Evolutionary conservation across 2,329 filamentous ascomycete genomes (phyloP).

Genomic region (Sporothrix humicola): DNA sequence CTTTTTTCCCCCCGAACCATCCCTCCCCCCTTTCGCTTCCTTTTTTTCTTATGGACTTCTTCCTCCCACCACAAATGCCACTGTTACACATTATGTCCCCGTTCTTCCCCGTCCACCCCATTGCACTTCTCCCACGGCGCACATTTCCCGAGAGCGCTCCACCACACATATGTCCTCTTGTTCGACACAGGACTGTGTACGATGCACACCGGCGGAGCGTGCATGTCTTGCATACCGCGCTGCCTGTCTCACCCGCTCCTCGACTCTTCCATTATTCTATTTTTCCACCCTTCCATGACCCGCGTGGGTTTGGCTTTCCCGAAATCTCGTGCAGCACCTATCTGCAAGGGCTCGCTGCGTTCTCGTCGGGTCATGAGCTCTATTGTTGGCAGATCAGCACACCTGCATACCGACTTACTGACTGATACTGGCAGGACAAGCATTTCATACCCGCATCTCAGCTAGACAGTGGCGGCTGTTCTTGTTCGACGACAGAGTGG

Average conservation of each 20-base stretch:
- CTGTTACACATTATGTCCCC: too few species aligned
- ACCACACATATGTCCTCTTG: not conserved
- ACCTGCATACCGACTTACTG: not conserved
- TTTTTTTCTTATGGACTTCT: not conserved
- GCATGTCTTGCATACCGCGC: slow-evolving; percentile 25
- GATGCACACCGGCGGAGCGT: slow-evolving; percentile 17
- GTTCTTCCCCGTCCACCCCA: not conserved
- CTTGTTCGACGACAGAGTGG: slow-evolving; percentile 9
- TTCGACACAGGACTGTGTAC: not conserved
- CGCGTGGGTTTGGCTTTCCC: slow-evolving; percentile 22
- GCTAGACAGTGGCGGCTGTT: not conserved
- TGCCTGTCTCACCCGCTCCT: not conserved
- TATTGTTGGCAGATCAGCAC: not conserved
- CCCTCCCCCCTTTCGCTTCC: not conserved
- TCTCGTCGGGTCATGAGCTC: not conserved
- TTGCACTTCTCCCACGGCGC: not conserved
- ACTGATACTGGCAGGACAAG: not conserved
- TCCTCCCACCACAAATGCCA: too few species aligned
- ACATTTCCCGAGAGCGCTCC: not conserved
- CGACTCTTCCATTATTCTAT: not conserved
- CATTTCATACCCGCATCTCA: slow-evolving; percentile 16
- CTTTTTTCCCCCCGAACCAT: not conserved
- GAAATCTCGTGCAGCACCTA: slow-evolving; percentile 17
- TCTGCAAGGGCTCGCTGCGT: slow-evolving; percentile 23
- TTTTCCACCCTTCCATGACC: not conserved